phyloP scores from a whole-genome alignment of 495 filamentous ascomycete genomes.

The Pyronema domesticum region DNA sequence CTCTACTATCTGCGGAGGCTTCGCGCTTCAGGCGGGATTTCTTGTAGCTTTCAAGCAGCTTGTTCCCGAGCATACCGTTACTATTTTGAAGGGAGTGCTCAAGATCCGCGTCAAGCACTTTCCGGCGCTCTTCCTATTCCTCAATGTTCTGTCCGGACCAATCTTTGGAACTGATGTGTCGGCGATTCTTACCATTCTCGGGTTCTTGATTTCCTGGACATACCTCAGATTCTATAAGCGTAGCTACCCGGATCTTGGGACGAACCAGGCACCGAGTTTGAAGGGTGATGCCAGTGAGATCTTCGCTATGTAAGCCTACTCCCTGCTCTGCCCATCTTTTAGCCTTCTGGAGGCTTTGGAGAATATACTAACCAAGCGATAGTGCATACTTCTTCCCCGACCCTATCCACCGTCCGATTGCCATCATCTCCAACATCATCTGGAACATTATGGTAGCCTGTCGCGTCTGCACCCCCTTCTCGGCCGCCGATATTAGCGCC shows the following conservation, averaged over 20 bases:
- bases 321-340: neutral
- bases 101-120: conserved; percentile 89
- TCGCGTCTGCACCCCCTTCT: conserved; percentile 71
- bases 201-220: conserved; percentile 77
- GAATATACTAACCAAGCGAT: conserved; percentile 24
- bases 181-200: conserved; percentile 59
- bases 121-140: conserved; percentile 70
- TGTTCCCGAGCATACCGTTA: conserved; percentile 93
- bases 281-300: conserved; percentile 87
- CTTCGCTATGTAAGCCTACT: conserved; percentile 32
- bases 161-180: conserved; percentile 72
- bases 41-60: conserved; percentile 97
- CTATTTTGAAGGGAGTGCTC: conserved; percentile 67
- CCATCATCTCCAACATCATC: conserved; percentile 51
- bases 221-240: conserved; percentile 90
- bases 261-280: conserved; percentile 43
- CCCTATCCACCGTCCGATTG: conserved; percentile 56
- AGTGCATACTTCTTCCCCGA: conserved; percentile 94
- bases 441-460: conserved; percentile 57
- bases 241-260: conserved; percentile 42
- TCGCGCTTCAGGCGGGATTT: conserved; percentile 80
- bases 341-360: neutral
- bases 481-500: conserved; percentile 62
- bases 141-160: conserved; percentile 60
- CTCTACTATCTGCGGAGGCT: conserved; percentile 68